Conservation (phyloP, 2,329 filamentous ascomycete species). For the Penicillium griseofulvum region DNA sequence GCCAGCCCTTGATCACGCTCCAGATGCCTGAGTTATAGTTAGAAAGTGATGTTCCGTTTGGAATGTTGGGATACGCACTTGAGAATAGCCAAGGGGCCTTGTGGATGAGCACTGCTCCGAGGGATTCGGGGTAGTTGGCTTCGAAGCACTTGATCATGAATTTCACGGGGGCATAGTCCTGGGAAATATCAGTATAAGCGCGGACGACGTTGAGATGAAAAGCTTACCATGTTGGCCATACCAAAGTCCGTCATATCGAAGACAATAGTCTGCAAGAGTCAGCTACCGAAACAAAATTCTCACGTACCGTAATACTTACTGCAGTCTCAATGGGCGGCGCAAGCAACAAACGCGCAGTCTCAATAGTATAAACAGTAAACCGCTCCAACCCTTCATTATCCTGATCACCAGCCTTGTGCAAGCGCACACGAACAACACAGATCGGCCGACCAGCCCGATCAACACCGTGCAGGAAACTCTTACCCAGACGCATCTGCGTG, state of each 20-base stretch:
- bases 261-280: constrained; percentile 67
- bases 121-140: constrained; percentile 92
- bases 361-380: constrained; percentile 91
- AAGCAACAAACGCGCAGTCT: constrained; percentile 84
- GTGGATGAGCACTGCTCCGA: constrained; percentile 88
- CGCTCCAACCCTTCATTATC: constrained; percentile 76
- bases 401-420: constrained; percentile 82
- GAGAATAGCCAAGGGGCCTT: constrained; percentile 98
- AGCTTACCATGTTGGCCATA: constrained; percentile 82
- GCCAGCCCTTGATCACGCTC: constrained; percentile 92
- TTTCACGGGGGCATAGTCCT: constrained; percentile 93
- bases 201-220: background rate
- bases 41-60: background rate
- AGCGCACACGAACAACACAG: constrained; percentile 76
- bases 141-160: constrained; percentile 99
- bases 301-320: constrained; percentile 54
- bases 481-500: constrained; percentile 80
- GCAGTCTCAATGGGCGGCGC: constrained; percentile 82
- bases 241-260: constrained; percentile 97
- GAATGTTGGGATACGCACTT: constrained; percentile 50
- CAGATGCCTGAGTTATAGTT: constrained; percentile 67
- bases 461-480: constrained; percentile 84
- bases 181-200: constrained; percentile 8
- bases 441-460: constrained; percentile 85
- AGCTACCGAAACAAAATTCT: constrained; percentile 14